phyloP scores from a whole-genome alignment of 2,329 filamentous ascomycete genomes.

The Neonectria hederae region DNA sequence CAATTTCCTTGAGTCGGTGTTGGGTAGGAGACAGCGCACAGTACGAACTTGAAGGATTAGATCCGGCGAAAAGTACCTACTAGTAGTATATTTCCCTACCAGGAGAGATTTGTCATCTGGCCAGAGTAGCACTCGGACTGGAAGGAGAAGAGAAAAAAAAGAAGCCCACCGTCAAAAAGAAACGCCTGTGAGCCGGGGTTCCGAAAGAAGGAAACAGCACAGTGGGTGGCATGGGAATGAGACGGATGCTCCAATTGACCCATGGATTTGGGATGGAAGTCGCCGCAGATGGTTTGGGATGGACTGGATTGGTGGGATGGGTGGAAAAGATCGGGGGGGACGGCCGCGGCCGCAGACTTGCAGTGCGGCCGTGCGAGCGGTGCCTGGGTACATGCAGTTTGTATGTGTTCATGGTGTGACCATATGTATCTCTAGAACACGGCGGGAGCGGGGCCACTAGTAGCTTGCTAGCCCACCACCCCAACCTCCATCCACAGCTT shows the following conservation, averaged over 20 bases:
- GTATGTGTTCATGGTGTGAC: background rate
- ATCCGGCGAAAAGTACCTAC: background rate
- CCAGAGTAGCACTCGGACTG: background rate
- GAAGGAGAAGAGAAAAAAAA: background rate
- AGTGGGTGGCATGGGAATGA: slow-evolving; percentile 17
- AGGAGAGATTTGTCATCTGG: background rate
- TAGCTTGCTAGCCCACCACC: background rate
- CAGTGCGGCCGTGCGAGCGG: slow-evolving; percentile 10
- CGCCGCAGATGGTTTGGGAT: slow-evolving; percentile 2
- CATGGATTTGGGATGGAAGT: background rate
- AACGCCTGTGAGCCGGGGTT: slow-evolving; percentile 1
- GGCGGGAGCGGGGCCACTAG: background rate
- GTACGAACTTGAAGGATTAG: background rate
- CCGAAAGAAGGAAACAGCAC: slow-evolving; percentile 15
- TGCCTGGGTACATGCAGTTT: background rate
- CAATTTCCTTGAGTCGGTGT: background rate
- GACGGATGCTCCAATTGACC: slow-evolving; percentile 5
- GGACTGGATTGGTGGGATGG: slow-evolving; percentile 3
- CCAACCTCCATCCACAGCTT: slow-evolving; percentile 1
- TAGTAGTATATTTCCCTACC: background rate
- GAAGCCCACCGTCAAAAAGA: slow-evolving; percentile 9
- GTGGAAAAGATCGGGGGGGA: background rate
- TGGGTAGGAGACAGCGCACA: background rate
- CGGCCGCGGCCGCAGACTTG: slow-evolving; percentile 3
- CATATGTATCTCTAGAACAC: background rate